Conservation (phyloP, 1,139 yeast species). For the Protomyces inundatus region DNA sequence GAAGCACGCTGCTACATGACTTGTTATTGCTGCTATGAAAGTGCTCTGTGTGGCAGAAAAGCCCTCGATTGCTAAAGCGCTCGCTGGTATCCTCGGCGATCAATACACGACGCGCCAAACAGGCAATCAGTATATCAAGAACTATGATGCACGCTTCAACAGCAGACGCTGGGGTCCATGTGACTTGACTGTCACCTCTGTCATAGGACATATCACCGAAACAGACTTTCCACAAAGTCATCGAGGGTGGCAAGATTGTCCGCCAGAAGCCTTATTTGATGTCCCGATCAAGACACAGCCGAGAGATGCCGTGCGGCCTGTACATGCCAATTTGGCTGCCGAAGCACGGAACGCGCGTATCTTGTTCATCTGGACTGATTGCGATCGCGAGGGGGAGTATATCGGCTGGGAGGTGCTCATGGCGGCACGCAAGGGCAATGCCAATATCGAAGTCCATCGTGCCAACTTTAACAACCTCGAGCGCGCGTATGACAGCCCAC, state of each 20-base stretch:
- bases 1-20: no score
- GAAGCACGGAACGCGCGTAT: slow-evolving; percentile 59
- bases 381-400: slow-evolving; percentile 96
- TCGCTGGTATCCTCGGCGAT: slow-evolving; percentile 70
- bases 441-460: slow-evolving; percentile 50
- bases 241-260: slow-evolving; percentile 59
- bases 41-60: slow-evolving; percentile 96
- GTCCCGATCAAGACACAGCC: slow-evolving; percentile 55
- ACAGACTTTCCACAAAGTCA: slow-evolving; percentile 55
- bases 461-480: slow-evolving; percentile 88
- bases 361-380: slow-evolving; percentile 96
- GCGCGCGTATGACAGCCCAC: slow-evolving; percentile 36
- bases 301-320: slow-evolving; percentile 43
- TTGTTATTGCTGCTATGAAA: slow-evolving; percentile 44
- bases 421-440: slow-evolving; percentile 59
- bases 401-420: slow-evolving; percentile 81
- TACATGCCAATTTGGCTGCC: slow-evolving; percentile 62
- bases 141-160: slow-evolving; percentile 60
- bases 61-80: slow-evolving; percentile 88
- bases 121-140: slow-evolving; percentile 61
- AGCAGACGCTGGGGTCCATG: slow-evolving; percentile 62
- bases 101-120: slow-evolving; percentile 52
- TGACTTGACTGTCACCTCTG: slow-evolving; percentile 86
- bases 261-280: slow-evolving; percentile 61
- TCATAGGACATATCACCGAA: slow-evolving; percentile 72